Evolutionary conservation across 2,329 filamentous ascomycete genomes (phyloP).

Genomic region (Sclerotinia subarctica): DNA sequence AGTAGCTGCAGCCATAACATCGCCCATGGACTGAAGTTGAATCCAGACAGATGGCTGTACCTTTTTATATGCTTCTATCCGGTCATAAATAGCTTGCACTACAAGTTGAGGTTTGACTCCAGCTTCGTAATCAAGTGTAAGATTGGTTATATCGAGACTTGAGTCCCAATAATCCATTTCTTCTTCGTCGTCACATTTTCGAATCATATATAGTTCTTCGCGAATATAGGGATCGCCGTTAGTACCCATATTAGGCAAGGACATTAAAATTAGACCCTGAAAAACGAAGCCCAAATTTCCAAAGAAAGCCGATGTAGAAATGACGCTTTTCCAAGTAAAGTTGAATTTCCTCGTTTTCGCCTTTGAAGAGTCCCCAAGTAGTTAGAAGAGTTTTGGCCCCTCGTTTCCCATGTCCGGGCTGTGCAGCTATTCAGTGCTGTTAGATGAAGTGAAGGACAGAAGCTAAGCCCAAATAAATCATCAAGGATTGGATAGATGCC

Average conservation of each 20-base stretch:
- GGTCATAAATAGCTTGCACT: conserved; percentile 33
- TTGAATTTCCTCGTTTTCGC: conserved; percentile 27
- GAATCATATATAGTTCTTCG: conserved; percentile 34
- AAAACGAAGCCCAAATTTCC: conserved; percentile 29
- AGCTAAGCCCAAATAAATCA: neutral
- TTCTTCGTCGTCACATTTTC: conserved; percentile 23
- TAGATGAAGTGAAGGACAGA: neutral
- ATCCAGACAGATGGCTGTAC: conserved; percentile 52
- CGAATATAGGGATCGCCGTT: conserved; percentile 26
- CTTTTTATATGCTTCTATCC: conserved; percentile 43
- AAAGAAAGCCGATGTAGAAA: conserved; percentile 30
- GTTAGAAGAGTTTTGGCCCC: conserved; percentile 32
- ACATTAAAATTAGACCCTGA: conserved; percentile 30
- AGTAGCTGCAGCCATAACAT: conserved; percentile 43
- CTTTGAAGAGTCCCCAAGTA: conserved; percentile 31
- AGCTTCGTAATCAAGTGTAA: conserved; percentile 32
- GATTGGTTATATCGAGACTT: conserved; percentile 31
- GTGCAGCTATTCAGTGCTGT: conserved; percentile 25
- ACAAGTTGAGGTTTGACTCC: conserved; percentile 34
- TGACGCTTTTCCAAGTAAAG: conserved; percentile 35
- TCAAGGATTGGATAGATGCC: neutral
- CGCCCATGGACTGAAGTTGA: conserved; percentile 43
- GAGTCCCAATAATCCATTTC: conserved; percentile 34
- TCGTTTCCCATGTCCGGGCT: conserved; percentile 28
- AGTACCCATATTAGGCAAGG: conserved; percentile 21